A percentile compares a stretch with the other conserved stretches of the same genome.
Conservation (phyloP, 768 basidiomycete species). For the Kwoniella dejecticola region DNA sequence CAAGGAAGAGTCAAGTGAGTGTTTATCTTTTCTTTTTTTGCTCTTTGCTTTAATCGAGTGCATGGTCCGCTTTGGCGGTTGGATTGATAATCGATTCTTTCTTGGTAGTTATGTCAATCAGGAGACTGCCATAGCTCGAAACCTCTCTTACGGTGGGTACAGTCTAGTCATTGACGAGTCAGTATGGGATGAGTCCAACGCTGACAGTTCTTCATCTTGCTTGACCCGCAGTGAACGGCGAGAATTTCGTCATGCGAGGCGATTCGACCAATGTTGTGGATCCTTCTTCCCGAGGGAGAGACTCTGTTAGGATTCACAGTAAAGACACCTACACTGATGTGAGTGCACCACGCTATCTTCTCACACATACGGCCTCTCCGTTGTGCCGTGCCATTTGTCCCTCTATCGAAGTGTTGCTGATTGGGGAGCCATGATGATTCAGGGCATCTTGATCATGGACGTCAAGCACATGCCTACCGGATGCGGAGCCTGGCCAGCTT, state of each 20-base stretch:
- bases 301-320: constrained; percentile 25
- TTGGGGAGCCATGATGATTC: too few relatives aligned
- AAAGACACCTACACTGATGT: constrained; percentile 21
- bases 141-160: constrained; percentile 15
- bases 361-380: background rate
- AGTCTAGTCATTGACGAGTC: background rate
- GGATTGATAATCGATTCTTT: background rate
- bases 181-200: background rate
- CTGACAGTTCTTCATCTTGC: background rate
- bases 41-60: too few relatives aligned
- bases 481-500: constrained; percentile 16
- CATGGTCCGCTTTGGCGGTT: too few relatives aligned
- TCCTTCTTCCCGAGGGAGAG: constrained; percentile 15
- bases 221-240: constrained; percentile 12
- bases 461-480: constrained; percentile 24
- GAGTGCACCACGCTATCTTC: background rate
- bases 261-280: constrained; percentile 15
- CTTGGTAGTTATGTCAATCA: constrained; percentile 14
- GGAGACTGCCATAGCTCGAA: constrained; percentile 7
- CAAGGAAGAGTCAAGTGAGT: constrained; percentile 20
- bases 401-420: too few relatives aligned
- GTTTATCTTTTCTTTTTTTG: too few relatives aligned
- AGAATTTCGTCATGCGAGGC: constrained; percentile 18
- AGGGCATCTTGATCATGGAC: constrained; percentile 22
- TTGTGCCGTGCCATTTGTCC: too few relatives aligned